These are phyloP conservation scores for Debaryomyces sp. DNA, from an alignment of 1,139 yeast species.

Conservation along the genomic window DNA sequence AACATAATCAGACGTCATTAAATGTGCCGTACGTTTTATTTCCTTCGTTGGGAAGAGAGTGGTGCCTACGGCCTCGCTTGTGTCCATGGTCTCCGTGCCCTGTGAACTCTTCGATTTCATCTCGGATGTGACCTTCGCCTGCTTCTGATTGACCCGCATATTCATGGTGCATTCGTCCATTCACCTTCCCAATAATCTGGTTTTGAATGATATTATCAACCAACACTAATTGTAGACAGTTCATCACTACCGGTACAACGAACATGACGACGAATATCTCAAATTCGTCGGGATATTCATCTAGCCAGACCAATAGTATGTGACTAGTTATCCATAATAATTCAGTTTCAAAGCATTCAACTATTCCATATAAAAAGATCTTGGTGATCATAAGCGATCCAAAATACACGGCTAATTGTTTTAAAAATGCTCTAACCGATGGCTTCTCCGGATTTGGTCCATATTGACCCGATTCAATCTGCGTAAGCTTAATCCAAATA, in stretches of 20 bases:
- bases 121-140: slow-evolving; percentile 8
- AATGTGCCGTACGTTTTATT: slow-evolving; percentile 12
- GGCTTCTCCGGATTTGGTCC: slow-evolving; percentile 67
- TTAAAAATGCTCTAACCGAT: slow-evolving; percentile 59
- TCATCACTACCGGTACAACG: slow-evolving; percentile 76
- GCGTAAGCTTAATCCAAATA: slow-evolving; percentile 34
- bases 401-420: slow-evolving; percentile 74
- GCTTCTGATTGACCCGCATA: slow-evolving; percentile 7
- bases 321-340: slow-evolving; percentile 50
- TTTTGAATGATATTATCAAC: slow-evolving; percentile 84
- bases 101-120: slow-evolving; percentile 9
- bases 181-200: slow-evolving; percentile 32
- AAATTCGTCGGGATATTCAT: slow-evolving; percentile 70
- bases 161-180: slow-evolving; percentile 21
- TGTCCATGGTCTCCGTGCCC: background rate
- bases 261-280: slow-evolving; percentile 88
- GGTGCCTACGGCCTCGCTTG: background rate
- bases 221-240: slow-evolving; percentile 82
- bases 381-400: slow-evolving; percentile 65
- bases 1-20: slow-evolving; percentile 1
- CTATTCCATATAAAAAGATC: slow-evolving; percentile 46
- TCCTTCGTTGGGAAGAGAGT: background rate
- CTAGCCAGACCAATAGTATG: slow-evolving; percentile 69
- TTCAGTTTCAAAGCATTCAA: slow-evolving; percentile 43
- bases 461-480: slow-evolving; percentile 84